Evolutionary conservation across 768 basidiomycete genomes (phyloP).

Genomic region (Leucogyrophana mollusca): DNA sequence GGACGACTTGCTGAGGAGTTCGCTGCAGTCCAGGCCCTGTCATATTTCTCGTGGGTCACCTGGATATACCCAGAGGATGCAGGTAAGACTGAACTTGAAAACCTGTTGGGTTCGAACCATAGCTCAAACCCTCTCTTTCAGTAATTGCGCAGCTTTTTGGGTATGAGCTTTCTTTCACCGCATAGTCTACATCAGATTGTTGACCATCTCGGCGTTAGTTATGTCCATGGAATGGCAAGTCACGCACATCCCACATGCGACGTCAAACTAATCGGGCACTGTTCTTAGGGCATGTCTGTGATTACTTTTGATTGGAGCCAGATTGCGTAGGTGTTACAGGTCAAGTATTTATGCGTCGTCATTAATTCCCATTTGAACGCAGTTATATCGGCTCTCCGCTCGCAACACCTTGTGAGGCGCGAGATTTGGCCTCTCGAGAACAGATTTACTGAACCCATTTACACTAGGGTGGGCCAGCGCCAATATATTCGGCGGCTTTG

Average conservation of each 20-base stretch:
- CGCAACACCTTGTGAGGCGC: slow-evolving; percentile 57
- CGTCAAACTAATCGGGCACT: too few relatives aligned
- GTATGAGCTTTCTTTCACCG: slow-evolving; percentile 22
- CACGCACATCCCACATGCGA: background rate
- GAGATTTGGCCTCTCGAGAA: background rate
- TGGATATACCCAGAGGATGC: slow-evolving; percentile 51
- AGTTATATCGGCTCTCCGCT: slow-evolving; percentile 48
- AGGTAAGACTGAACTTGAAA: too few relatives aligned
- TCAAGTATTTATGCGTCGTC: slow-evolving; percentile 1
- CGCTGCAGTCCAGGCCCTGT: slow-evolving; percentile 44
- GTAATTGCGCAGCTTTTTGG: slow-evolving; percentile 48
- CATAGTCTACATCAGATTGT: background rate
- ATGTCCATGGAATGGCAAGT: slow-evolving; percentile 45
- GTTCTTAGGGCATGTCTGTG: slow-evolving; percentile 58
- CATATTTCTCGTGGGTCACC: slow-evolving; percentile 59
- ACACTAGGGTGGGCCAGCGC: slow-evolving; percentile 67
- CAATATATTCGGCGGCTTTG: slow-evolving; percentile 66
- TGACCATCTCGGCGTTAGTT: slow-evolving; percentile 13
- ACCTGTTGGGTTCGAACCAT: too few relatives aligned
- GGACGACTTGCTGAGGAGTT: slow-evolving; percentile 18
- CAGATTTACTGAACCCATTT: slow-evolving; percentile 3
- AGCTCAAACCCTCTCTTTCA: slow-evolving; percentile 17
- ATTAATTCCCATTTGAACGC: background rate
- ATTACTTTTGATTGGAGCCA: slow-evolving; percentile 84
- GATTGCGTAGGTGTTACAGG: slow-evolving; percentile 36